Base-by-base conservation (phyloP, 345 rosid species). In the Ceriops zippeliana region DNA sequence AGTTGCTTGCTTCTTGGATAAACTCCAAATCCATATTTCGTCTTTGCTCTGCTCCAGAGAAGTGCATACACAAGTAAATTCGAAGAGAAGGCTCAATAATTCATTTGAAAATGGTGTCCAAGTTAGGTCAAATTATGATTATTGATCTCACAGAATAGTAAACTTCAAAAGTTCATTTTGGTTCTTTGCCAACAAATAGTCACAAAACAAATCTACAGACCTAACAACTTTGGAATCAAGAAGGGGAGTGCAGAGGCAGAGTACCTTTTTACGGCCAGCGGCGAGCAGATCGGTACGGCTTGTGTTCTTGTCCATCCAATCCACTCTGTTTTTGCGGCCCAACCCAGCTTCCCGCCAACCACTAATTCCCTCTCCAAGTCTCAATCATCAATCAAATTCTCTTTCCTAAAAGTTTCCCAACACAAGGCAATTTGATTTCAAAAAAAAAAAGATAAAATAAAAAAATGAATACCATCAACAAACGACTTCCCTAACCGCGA, bases 241-340 rank as follows among this genome's bases (percentile, higher is more conserved):
- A 20, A 34, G 7, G 37, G 37, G 9, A 34, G 37, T 2, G 30
- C 51, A 30, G 21, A 24, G 52, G 35, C 4, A 1, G 30, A 61
- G 53, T 76, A 91, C 98, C 97, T 85, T 91, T 74, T 91, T 88
- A 20, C 97, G 96, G 28, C 98, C 98, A 1, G 98, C 98, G 1
- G 92, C 95, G 26, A 91, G 97, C 73, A 90, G 84, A 81, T 93
- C 97, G 28, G 84, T 76, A 69, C 96, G 91, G 76, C 68, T 91
- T 86, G 87, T 93, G 83, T 89, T 91, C 85, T 89, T 91, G 74
- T 93, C 98, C 97, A 91, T 93, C 82, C 61, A 68, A 75, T 77
- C 81, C 78, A 67, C 86, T 70, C 77, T 30, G 66, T 51, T 68
- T 54, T 66, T 38, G 35, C 47, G 62, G 30, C 83, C 74, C 65